Evolutionary conservation across 768 basidiomycete species (phyloP).

Genomic region (Galerina sulciceps): DNA sequence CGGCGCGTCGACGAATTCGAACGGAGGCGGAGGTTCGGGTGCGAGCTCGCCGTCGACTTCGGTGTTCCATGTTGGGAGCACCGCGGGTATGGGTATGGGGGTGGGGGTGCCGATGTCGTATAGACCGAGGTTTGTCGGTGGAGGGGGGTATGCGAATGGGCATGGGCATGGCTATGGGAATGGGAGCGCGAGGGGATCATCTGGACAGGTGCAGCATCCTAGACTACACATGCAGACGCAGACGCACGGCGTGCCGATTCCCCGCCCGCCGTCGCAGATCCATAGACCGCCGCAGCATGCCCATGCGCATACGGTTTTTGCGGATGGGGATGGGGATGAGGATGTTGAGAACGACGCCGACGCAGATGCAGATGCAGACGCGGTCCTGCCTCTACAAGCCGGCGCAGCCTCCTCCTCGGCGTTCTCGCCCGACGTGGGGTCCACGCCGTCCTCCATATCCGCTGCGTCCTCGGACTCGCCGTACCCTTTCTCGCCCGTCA

Average conservation of each 20-base stretch:
- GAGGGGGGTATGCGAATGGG: not conserved
- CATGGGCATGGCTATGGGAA: not conserved
- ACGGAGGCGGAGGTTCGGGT: not conserved
- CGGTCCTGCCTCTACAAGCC: not conserved
- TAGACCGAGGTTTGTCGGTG: slow-evolving; percentile 6
- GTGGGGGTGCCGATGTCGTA: slow-evolving; percentile 13
- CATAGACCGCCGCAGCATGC: slow-evolving; percentile 48
- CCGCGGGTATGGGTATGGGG: too few relatives aligned
- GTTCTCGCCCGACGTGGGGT: slow-evolving; percentile 49
- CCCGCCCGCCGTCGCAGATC: slow-evolving; percentile 68
- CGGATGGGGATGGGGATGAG: slow-evolving; percentile 1
- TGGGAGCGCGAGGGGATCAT: not conserved
- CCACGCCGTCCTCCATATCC: slow-evolving; percentile 68
- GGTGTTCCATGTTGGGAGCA: not conserved
- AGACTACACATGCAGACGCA: too few relatives aligned
- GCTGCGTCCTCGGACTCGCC: slow-evolving; percentile 64
- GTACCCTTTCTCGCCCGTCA: slow-evolving; percentile 65
- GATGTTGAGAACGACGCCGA: too few relatives aligned
- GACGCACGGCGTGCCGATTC: slow-evolving; percentile 72
- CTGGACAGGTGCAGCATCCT: too few relatives aligned
- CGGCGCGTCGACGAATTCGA: not conserved
- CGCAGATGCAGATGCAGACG: too few relatives aligned
- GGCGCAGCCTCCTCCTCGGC: slow-evolving; percentile 1
- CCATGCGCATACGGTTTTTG: not conserved
- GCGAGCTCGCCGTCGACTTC: slow-evolving; percentile 10